Base-by-base conservation (phyloP, 2,329 filamentous ascomycete genomes). In the Aspergillus pseudoterreus region DNA sequence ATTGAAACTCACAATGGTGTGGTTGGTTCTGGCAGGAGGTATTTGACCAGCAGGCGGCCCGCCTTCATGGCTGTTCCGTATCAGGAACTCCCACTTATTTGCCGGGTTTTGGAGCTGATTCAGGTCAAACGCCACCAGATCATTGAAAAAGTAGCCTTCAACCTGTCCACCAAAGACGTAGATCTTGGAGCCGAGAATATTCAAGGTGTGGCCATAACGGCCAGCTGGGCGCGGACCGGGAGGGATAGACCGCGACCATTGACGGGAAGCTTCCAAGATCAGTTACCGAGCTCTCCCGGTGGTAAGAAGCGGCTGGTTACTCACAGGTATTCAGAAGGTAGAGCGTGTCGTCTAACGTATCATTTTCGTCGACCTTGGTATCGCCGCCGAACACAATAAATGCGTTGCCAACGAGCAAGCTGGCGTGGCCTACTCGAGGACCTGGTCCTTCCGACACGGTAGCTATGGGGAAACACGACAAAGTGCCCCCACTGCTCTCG, bases 321-420 rank as follows among this genome's bases (percentile, higher is more conserved):
- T 75, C 80, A 97, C 94, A 96, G 45, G 94, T 99, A 74, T 99
- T 99, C 47, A 99, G 79, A 46, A 99, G 81, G 72, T 99, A 99
- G 11, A 99, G 77, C 0, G 94, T 97, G 73, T 99, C 92, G 64
- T 99, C 94, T 52, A 99, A 77, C 45, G 89, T 80, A 71, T 99
- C 94, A 30, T 84, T 83, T 65, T 97, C 94, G 50, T 96, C 91
- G 68, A 96, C 87, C 73, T 99, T 99, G 47, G 94, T 99, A 71
- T 99, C 95, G 67, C 94, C 94, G 45, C 94, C 95, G 67, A 97
- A 99, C 11, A 99, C 94, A 61, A 99, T 99, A 70, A 97, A 99
- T 0, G 94, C 94, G 72, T 99, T 99, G 52, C 95, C 95, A 49
- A 99, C 94, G 14, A 99, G 80, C 64, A 99, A 78, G 77, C 92